A percentile compares a stretch with the other conserved stretches of the same genome.
Evolutionary conservation across 495 filamentous ascomycete genomes (phyloP).

Genomic region (Arthonia radiata): DNA sequence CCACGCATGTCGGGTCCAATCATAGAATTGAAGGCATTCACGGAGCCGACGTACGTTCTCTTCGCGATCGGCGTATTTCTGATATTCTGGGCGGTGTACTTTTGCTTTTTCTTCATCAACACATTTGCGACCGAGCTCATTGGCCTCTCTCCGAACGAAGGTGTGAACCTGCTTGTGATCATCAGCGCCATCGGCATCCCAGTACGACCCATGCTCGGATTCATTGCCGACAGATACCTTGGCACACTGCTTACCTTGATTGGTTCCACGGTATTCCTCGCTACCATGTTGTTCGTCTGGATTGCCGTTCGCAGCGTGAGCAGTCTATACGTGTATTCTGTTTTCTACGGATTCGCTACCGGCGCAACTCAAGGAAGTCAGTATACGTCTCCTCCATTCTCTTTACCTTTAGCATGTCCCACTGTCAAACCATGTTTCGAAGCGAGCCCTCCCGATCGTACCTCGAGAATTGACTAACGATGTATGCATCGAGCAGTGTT

Average conservation of each 20-base stretch:
- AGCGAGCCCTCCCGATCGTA: too few relatives aligned
- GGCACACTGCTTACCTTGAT: conserved; percentile 39
- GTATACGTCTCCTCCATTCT: too few relatives aligned
- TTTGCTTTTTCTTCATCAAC: conserved; percentile 63
- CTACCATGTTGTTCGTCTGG: conserved; percentile 36
- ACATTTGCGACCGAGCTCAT: too few relatives aligned
- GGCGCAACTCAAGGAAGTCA: conserved; percentile 45
- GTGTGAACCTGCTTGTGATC: conserved; percentile 45
- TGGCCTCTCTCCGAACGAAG: conserved; percentile 23
- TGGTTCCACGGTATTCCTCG: conserved; percentile 24
- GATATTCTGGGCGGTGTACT: conserved; percentile 43
- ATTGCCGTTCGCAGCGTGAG: conserved; percentile 23
- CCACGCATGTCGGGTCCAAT: conserved; percentile 36
- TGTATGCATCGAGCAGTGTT: too few relatives aligned
- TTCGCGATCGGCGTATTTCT: conserved; percentile 41
- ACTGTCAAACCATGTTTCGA: too few relatives aligned
- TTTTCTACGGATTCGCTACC: conserved; percentile 34
- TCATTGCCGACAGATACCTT: conserved; percentile 35
- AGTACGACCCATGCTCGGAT: conserved; percentile 38
- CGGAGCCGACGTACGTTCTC: conserved; percentile 36
- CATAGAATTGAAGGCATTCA: conserved; percentile 44
- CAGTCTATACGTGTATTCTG: conserved; percentile 33
- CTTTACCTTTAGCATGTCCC: too few relatives aligned
- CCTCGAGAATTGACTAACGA: too few relatives aligned
- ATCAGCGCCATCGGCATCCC: conserved; percentile 44